Evolutionary conservation across 208 protist genomes (phyloP).

Genomic region (Trypanosoma caninum): DNA sequence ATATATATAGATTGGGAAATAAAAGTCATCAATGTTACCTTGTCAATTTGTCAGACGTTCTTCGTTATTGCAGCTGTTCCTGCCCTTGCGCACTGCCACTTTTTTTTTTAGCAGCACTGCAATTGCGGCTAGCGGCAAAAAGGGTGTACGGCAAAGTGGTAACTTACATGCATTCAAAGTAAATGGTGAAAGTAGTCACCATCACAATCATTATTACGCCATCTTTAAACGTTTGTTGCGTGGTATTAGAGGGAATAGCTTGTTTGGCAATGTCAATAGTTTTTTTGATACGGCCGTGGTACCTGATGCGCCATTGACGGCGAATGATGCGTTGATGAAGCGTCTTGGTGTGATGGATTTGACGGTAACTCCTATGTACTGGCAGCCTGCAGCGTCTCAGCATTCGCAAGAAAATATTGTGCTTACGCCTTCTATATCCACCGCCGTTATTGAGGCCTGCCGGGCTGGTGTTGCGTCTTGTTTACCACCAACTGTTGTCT

Average conservation of each 20-base stretch:
- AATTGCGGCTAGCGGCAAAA: no score
- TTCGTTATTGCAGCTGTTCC: background rate
- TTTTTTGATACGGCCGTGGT: background rate
- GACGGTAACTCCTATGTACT: background rate
- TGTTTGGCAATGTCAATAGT: background rate
- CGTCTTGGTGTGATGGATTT: constrained; percentile 23
- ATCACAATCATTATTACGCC: no score
- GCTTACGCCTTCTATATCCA: no score
- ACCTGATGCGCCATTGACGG: constrained; percentile 8
- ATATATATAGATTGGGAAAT: no score
- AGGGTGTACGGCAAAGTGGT: no score
- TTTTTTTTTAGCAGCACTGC: no score
- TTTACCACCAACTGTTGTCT: constrained; percentile 7
- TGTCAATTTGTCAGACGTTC: background rate
- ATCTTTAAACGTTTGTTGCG: constrained; percentile 9
- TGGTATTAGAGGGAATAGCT: background rate
- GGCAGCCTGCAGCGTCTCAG: no score
- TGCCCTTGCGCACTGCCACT: background rate
- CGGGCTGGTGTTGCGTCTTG: constrained; percentile 9
- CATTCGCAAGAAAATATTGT: no score
- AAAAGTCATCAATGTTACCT: background rate
- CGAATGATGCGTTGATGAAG: constrained; percentile 12
- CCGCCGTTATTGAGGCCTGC: constrained; percentile 16
- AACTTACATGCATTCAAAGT: no score
- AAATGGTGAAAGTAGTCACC: no score